phyloP scores from a whole-genome alignment of 2,329 filamentous ascomycete species.

The Microdochium bolleyi region DNA sequence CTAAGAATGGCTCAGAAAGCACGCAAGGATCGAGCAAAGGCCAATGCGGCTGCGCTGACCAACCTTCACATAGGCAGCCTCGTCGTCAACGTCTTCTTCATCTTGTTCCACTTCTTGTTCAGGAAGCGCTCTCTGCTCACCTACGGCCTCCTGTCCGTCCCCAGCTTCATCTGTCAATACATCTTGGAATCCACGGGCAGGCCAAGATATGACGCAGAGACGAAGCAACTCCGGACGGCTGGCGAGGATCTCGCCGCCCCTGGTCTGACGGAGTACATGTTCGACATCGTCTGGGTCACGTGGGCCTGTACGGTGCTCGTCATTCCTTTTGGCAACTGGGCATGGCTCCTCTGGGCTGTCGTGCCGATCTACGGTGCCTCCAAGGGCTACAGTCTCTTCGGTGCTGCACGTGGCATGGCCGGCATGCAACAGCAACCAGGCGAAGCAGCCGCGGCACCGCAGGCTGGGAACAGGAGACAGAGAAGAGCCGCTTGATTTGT shows the following conservation, averaged over 20 bases:
- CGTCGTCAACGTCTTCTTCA: constrained; percentile 64
- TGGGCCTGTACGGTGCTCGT: constrained; percentile 71
- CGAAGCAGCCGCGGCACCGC: constrained; percentile 20
- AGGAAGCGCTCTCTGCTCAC: constrained; percentile 54
- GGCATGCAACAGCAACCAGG: constrained; percentile 31
- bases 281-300: constrained; percentile 92
- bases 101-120: constrained; percentile 62
- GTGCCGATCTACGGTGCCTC: constrained; percentile 49
- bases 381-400: constrained; percentile 44
- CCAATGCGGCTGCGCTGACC: constrained; percentile 70
- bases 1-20: constrained; percentile 51
- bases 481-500: constrained; percentile 39
- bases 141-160: constrained; percentile 66
- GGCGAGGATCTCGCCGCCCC: constrained; percentile 84
- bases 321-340: constrained; percentile 73
- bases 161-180: constrained; percentile 72
- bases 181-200: constrained; percentile 80
- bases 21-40: constrained; percentile 61
- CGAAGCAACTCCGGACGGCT: constrained; percentile 60
- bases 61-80: constrained; percentile 74
- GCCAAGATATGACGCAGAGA: constrained; percentile 59
- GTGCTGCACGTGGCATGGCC: constrained; percentile 46
- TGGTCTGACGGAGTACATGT: constrained; percentile 95
- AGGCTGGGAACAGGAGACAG: constrained; percentile 44
- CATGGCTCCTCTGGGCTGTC: constrained; percentile 46